Conservation (phyloP, 202 grass and related monocot genomes). For the Cymbopogon flexuosus region DNA sequence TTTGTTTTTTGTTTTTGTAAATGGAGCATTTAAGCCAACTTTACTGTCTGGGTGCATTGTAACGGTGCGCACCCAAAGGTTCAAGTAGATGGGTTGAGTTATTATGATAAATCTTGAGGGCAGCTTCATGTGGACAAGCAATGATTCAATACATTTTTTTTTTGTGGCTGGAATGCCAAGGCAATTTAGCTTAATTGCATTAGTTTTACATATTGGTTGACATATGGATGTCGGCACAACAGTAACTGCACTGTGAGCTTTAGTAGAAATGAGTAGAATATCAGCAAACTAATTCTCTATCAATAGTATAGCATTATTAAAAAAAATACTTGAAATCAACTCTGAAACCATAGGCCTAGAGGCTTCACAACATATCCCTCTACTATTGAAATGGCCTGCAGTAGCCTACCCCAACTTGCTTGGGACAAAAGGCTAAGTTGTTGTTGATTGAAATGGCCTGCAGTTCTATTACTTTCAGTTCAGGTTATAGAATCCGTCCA, state of each 20-base stretch:
- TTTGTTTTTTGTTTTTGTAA: neutral
- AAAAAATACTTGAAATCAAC: neutral
- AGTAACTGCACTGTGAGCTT: neutral
- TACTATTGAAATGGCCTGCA: too few species aligned
- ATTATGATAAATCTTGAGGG: neutral
- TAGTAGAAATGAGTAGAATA: neutral
- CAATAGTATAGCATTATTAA: neutral
- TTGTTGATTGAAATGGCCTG: slow-evolving; percentile 7
- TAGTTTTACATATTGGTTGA: neutral
- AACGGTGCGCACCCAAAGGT: neutral
- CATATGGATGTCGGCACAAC: neutral
- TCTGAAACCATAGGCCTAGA: neutral
- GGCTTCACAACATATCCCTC: neutral
- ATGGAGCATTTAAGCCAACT: neutral
- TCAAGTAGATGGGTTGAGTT: neutral
- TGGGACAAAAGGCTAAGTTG: too few species aligned
- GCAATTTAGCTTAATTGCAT: neutral
- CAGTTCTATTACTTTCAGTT: neutral
- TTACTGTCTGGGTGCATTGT: neutral
- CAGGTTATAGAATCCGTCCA: slow-evolving; percentile 6
- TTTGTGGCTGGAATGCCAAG: neutral
- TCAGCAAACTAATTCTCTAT: slow-evolving; percentile 9
- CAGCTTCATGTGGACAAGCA: neutral
- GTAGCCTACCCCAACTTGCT: too few species aligned
- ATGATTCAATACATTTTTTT: neutral